phyloP scores from a whole-genome alignment of 768 basidiomycete species.

The Tephrocybe rancida region DNA sequence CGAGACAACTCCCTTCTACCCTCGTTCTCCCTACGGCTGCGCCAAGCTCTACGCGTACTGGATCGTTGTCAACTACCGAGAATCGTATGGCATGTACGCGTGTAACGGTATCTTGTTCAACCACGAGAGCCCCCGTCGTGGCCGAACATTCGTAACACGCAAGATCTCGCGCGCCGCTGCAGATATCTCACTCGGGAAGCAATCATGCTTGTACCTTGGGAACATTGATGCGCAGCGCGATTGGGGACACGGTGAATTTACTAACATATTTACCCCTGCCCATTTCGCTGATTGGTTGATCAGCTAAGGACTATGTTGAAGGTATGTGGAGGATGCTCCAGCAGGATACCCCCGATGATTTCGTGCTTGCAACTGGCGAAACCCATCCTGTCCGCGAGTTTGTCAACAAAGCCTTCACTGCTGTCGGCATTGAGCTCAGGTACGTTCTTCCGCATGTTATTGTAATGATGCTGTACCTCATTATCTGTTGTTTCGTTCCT shows the following conservation, averaged over 20 bases:
- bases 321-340: conserved; percentile 99
- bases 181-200: conserved; percentile 89
- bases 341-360: conserved; percentile 81
- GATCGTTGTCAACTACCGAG: conserved; percentile 91
- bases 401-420: conserved; percentile 82
- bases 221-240: conserved; percentile 95
- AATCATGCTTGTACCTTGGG: conserved; percentile 88
- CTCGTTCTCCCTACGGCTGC: conserved; percentile 95
- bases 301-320: conserved; percentile 90
- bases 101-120: conserved; percentile 98
- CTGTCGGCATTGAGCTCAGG: conserved; percentile 69
- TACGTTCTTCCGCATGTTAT: conserved; percentile 30
- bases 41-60: conserved; percentile 94
- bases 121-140: conserved; percentile 94
- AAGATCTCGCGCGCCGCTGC: conserved; percentile 94
- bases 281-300: neutral
- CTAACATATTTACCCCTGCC: neutral
- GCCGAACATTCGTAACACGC: conserved; percentile 93
- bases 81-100: conserved; percentile 95
- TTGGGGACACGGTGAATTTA: conserved; percentile 90
- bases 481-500: neutral
- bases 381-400: conserved; percentile 94
- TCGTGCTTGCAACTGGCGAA: conserved; percentile 94
- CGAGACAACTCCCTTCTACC: conserved; percentile 97
- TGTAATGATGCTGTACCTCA: conserved; percentile 1